A percentile compares a stretch with the other conserved stretches of the same genome.
Conservation (phyloP, 257 asterid species). For the Primulina huaijiensis region DNA sequence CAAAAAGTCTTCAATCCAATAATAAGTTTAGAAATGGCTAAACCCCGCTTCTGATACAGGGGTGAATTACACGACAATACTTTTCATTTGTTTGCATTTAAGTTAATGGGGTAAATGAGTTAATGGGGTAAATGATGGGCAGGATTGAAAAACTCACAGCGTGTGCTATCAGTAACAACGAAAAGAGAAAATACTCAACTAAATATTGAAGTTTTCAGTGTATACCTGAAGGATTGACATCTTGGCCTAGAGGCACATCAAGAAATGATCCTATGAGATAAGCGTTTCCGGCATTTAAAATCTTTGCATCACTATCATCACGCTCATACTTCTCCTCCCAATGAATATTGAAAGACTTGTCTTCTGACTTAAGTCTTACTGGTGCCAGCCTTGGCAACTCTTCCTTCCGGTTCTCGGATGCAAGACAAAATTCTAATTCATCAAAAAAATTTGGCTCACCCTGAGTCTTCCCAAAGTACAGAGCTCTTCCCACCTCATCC, state of each 20-base stretch:
- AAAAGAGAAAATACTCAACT: slow-evolving; percentile 1
- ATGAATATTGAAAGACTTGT: slow-evolving; percentile 64
- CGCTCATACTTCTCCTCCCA: slow-evolving; percentile 88
- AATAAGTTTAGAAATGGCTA: slow-evolving; percentile 8
- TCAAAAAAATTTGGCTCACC: slow-evolving; percentile 56
- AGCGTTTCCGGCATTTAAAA: slow-evolving; percentile 55
- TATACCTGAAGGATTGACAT: slow-evolving; percentile 68
- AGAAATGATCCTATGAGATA: slow-evolving; percentile 88
- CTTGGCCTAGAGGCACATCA: slow-evolving; percentile 96
- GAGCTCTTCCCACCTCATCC: slow-evolving; percentile 82
- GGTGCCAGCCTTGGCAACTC: slow-evolving; percentile 91
- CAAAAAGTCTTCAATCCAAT: slow-evolving; percentile 6
- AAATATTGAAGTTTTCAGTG: slow-evolving; percentile 18
- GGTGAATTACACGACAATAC: background rate
- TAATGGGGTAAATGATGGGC: slow-evolving; percentile 6
- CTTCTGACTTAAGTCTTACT: slow-evolving; percentile 86
- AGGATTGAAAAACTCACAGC: background rate
- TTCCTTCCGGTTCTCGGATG: slow-evolving; percentile 68
- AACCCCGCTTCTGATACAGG: slow-evolving; percentile 11
- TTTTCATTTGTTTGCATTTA: background rate
- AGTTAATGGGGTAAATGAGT: slow-evolving; percentile 11
- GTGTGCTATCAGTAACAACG: background rate
- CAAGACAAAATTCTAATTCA: slow-evolving; percentile 48
- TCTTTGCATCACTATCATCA: slow-evolving; percentile 60
- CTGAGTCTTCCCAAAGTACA: slow-evolving; percentile 63